Evolutionary conservation across 257 asterid genomes (phyloP).

Genomic region (Przewalskia tangutica): DNA sequence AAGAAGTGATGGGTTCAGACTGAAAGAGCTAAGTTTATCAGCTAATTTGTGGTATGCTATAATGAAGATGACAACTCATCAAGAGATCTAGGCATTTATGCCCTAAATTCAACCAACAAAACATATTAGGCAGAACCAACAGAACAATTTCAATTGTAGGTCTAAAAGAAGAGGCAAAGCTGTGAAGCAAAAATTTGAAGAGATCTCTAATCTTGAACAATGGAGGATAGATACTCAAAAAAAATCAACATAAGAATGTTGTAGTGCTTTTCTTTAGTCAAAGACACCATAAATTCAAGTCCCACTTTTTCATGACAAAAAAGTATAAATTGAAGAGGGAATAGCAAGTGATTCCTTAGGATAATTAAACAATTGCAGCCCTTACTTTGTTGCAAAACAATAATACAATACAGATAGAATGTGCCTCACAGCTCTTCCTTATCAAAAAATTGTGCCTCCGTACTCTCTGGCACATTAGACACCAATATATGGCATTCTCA

Average conservation of each 20-base stretch:
- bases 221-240: background rate
- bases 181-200: background rate
- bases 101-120: background rate
- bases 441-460: background rate
- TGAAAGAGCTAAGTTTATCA: background rate
- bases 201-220: background rate
- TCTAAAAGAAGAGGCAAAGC: background rate
- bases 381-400: background rate
- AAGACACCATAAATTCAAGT: background rate
- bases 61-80: slow-evolving; percentile 1
- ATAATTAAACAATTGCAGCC: background rate
- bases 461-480: background rate
- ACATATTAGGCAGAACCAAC: background rate
- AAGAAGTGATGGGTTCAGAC: background rate
- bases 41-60: background rate
- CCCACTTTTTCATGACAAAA: background rate
- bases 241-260: background rate
- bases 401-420: background rate
- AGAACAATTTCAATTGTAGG: background rate
- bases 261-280: background rate
- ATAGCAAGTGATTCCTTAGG: background rate
- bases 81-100: background rate
- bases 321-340: background rate
- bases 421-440: background rate
- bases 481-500: background rate